Conservation (phyloP, 345 rosid genomes). For the Erodium maritimum region DNA sequence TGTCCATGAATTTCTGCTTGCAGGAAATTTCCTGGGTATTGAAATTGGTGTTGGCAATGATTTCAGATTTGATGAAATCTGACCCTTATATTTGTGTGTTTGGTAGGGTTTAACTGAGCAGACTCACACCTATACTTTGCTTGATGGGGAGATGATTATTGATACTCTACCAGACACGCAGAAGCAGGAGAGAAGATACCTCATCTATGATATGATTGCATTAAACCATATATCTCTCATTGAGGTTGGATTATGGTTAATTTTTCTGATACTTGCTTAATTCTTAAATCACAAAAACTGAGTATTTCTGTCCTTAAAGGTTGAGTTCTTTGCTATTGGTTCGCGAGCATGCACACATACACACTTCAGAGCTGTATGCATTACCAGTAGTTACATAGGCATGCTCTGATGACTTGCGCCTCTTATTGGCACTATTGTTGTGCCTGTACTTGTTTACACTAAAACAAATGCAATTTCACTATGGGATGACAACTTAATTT, state of each 20-base stretch:
- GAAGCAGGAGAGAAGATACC: slow-evolving; percentile 95
- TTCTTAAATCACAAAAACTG: background rate
- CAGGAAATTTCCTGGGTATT: slow-evolving; percentile 2
- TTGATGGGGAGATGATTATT: slow-evolving; percentile 97
- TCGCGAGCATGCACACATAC: background rate
- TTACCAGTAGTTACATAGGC: no score
- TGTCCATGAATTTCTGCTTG: slow-evolving; percentile 11
- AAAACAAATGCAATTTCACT: background rate
- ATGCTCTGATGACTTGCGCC: background rate
- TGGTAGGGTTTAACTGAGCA: slow-evolving; percentile 59
- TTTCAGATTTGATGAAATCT: slow-evolving; percentile 1
- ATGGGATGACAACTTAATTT: background rate
- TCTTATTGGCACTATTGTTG: background rate
- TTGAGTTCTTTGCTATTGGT: no score
- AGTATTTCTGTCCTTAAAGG: no score
- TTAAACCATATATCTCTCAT: slow-evolving; percentile 50
- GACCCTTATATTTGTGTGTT: slow-evolving; percentile 16
- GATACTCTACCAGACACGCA: slow-evolving; percentile 83
- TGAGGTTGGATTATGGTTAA: slow-evolving; percentile 43
- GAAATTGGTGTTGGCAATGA: background rate
- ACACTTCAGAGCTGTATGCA: background rate
- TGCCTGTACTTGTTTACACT: background rate
- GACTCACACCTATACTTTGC: slow-evolving; percentile 78
- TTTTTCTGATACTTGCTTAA: background rate
- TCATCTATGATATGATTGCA: slow-evolving; percentile 93